Base-by-base conservation (phyloP, 129 eudicot genomes). In the Pulicaria dysenterica region DNA sequence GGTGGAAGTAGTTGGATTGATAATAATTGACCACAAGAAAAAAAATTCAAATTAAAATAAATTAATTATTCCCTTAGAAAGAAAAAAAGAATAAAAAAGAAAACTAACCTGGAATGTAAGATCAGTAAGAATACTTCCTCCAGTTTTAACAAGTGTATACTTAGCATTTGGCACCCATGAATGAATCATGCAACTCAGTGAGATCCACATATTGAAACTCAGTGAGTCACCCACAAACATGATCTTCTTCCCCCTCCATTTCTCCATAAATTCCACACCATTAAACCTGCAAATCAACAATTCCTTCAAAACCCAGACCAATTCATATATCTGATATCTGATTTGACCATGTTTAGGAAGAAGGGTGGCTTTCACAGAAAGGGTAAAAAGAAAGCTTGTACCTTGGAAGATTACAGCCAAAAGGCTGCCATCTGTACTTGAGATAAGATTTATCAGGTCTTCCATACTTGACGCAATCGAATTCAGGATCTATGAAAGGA, bases 151-250 rank as follows among this genome's bases (percentile, higher is more conserved):
- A 34, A 81, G 70, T 4, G 84, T 61, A 31, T 84, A 76, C 72
- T 58, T 85, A 3, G 86, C 77, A n/a, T 82, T 81, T 0, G 97
- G 97, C 60, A 85, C 88, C 85, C 83, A 79, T 7, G 97, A 34
- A 67, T 91, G 97, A 56, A 91, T 82, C 95, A 88, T 88, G 63
- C 97, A 91, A 78, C 86, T 81, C 76, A 91, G 54, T 4, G 95
- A 87, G 44, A 86, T 74, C 95, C 95, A 88, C 88, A 83, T 86
- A 60, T 91, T 91, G 69, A 78, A 76, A 83, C 92, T 89, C 88
- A 89, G 74, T 51, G 96, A 89, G 83, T 84, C 96, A 34, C 97
- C 95, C 73, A 91, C 92, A 67, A 88, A 91, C 91, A 91, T 77
- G 6, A 91, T 85, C 79, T 78, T 88, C 85, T 88, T 88, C 67